Base-by-base conservation (phyloP, 257 asterid species). In the Ballota nigra region DNA sequence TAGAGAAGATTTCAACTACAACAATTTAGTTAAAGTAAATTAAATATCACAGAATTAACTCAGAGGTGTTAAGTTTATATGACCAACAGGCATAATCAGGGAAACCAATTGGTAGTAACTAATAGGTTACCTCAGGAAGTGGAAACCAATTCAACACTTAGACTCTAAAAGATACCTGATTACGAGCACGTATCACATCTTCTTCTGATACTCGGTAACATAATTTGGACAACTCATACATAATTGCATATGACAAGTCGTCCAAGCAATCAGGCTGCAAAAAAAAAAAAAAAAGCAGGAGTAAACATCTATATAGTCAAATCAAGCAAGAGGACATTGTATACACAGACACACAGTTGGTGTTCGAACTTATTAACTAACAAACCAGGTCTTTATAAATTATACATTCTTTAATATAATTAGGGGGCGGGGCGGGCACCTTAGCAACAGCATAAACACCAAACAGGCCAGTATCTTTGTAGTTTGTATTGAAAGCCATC, bases 361-460 rank as follows among this genome's bases (percentile, higher is more conserved):
- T 23, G 55, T 47, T 68, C 18, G 28, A 26, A 15, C 13, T 26
- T 13, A 3, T n/a, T 3, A 62, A 49, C 20, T 23, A 66, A 33
- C 53, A 64, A 71, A 49, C 55, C 41, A 22, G 10, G 23, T n/a
- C 22, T n/a, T 49, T 10, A 67, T 20, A 57, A 3, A 24, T 18
- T 36, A 36, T 31, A 22, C 31, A 18, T 26, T 31, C 8, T 26
- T 19, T 38, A 8, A n/a, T 18, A 19, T 36, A 38, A 4, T 63
- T 26, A 43, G 61, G 36, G 51, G n/a, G n/a, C n/a, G n/a, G 31
- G 49, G 60, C 15, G 45, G 55, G 63, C 19, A 92, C 98, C 97
- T 89, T 88, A 22, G 98, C 96, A 80, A 88, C 81, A 75, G 98
- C 98, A 78, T 88, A 85, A 36, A 92, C 98, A 75, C 98, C 98